Percentiles rank a stretch among this genome's conserved stretches.
Evolutionary conservation across 1,284 basidiomycete species (phyloP).

Genomic region (Boletus nobilissimus): DNA sequence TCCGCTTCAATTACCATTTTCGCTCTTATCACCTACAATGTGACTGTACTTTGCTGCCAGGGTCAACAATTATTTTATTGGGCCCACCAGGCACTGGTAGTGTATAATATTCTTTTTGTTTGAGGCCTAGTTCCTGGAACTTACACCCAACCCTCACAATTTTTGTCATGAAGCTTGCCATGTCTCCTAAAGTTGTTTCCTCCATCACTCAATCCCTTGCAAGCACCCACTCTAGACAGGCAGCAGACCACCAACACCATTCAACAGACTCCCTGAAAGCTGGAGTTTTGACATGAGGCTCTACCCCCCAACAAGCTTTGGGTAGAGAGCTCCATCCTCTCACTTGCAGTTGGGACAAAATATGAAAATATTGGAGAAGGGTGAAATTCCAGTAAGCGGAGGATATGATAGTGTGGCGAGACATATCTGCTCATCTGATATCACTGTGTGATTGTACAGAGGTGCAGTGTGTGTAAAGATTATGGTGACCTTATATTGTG

Average conservation of each 20-base stretch:
- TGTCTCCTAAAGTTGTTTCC: too few species aligned
- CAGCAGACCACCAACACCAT: background rate
- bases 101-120: too few species aligned
- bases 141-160: too few species aligned
- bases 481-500: background rate
- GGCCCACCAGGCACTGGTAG: too few species aligned
- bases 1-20: too few species aligned
- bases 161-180: too few species aligned
- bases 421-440: background rate
- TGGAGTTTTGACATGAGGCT: background rate
- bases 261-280: background rate
- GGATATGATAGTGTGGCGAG: background rate
- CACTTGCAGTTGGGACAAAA: background rate
- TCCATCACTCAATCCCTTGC: too few species aligned
- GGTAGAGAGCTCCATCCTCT: background rate
- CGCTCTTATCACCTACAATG: too few species aligned
- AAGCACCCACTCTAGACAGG: too few species aligned
- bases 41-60: too few species aligned
- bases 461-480: constrained; percentile 1
- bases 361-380: background rate
- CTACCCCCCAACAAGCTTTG: background rate
- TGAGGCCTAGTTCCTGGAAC: too few species aligned
- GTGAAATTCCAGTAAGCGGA: background rate
- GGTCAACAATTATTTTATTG: too few species aligned
- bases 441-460: background rate